Base-by-base conservation (phyloP, 2,329 filamentous ascomycete genomes). In the Colletotrichum sublineola region DNA sequence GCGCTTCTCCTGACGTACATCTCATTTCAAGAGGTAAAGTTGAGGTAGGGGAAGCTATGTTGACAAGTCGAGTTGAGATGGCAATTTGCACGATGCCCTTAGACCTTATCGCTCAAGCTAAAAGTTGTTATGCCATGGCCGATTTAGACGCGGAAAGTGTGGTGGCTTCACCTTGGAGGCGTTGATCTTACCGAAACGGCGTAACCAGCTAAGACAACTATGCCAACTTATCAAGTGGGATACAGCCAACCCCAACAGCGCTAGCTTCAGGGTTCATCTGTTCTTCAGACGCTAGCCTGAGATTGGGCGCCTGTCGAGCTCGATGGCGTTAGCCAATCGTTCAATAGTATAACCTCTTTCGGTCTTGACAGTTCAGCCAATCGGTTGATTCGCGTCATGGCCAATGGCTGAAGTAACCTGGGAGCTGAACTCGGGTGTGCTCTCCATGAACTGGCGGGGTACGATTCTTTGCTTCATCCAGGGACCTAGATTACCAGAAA, bases 1-100 rank as follows among this genome's bases (percentile, higher is more conserved):
- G 66, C 53, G 60, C 55, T 61, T 18, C 55, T 18, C 36, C 66
- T 61, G 40, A 48, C 48, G 66, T 60, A 55, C 46, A 72, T 69
- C 66, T 29, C 69, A 65, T 69, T 66, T 69, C 40, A 29, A 36
- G 38, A 50, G 55, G 15, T 36, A 40, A 3, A 42, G 46, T 29
- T 38, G 33, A 64, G 11, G 55, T 48, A 55, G 55, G 55, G 46
- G 53, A 33, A 24, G 48, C n/a, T 15, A 11, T 31, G 40, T 18
- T 6, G 20, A 33, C 38, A 48, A 50, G 33, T 40, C 29, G 48
- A 55, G 29, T 42, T 38, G 55, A 53, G 40, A 46, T 24, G 40
- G 38, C 44, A 33, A 40, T 57, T 33, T n/a, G 15, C 36, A 42
- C 14, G 31, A 14, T 5, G 20, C 33, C 31, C 29, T n/a, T 24